These are phyloP conservation scores for Bonia amplexicaulis DNA, from an alignment of 176 grass and related monocot genomes.

Conservation along the genomic window DNA sequence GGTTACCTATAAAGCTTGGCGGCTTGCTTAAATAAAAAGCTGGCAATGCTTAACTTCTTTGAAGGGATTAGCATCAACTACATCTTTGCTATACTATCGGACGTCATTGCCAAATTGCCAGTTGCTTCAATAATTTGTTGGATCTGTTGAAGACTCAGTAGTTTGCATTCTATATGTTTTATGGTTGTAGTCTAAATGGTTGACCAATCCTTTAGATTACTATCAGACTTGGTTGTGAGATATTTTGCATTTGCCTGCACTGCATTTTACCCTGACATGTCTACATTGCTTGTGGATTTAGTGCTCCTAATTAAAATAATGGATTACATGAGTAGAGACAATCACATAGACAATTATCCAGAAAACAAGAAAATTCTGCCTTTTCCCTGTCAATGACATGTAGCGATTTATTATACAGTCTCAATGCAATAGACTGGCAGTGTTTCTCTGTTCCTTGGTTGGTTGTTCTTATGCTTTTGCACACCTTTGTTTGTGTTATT, in stretches of 20 bases:
- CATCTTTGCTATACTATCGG: background rate
- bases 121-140: background rate
- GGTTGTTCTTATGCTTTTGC: background rate
- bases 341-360: background rate
- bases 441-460: background rate
- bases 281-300: conserved; percentile 6
- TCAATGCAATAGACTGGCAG: background rate
- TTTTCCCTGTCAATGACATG: background rate
- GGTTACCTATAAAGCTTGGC: background rate
- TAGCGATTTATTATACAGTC: background rate
- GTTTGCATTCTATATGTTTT: background rate
- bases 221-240: background rate
- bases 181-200: background rate
- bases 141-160: background rate
- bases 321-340: background rate
- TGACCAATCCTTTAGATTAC: background rate
- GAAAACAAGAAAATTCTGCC: background rate
- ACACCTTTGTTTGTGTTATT: background rate
- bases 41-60: background rate
- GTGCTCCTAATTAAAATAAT: background rate
- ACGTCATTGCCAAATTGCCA: background rate
- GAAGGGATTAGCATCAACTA: background rate
- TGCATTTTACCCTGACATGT: background rate
- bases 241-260: background rate
- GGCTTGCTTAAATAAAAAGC: background rate